Evolutionary conservation across 1,139 yeast genomes (phyloP), one percentile per base, ranked within the genome.

Genomic region (Candida sp.): DNA sequence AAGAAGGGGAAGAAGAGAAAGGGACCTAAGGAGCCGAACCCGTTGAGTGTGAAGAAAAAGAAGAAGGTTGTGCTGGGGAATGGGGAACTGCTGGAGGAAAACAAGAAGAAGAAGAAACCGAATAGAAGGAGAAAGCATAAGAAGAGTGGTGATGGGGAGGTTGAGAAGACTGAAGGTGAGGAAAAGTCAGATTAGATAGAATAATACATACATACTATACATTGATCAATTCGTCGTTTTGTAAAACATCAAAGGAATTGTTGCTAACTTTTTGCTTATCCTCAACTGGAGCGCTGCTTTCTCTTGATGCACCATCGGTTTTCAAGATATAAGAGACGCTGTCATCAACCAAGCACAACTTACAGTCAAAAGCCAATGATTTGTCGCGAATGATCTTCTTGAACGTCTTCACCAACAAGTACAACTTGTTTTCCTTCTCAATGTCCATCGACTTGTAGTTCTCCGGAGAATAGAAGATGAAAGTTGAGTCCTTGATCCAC

Each of bases 21-120:
- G 63, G 92, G 94, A 2, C 88, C 91, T 8, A 87, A 85, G 60
- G 90, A 81, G 23, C 96, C 96, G 3, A 90, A 90, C 64, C 96
- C 96, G 1, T 72, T 90, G 59, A 90, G 97, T 72, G 74, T 90
- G 39, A 91, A 90, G 73, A 85, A 82, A 71, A 85, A 81, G 71
- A 85, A 83, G 70, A 66, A 55, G 11, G 63, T 67, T 44, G 27
- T 53, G 44, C 7, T 6, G 7, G 9, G 31, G 7, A 43, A 48
- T 11, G 40, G 55, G 27, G 31, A 54, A 49, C 47, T 48, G 7
- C 41, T 48, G 25, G 49, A 48, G 27, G 51, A 49, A 35, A 45
- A n/a, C n/a, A n/a, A n/a, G n/a, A n/a, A 37, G 44, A 47, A 47
- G 37, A 53, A 46, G 50, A 58, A 42, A 49, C 48, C 68, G 61